Conservation (phyloP, 169 alveolate genomes). For the Plasmodium cynomolgi region DNA sequence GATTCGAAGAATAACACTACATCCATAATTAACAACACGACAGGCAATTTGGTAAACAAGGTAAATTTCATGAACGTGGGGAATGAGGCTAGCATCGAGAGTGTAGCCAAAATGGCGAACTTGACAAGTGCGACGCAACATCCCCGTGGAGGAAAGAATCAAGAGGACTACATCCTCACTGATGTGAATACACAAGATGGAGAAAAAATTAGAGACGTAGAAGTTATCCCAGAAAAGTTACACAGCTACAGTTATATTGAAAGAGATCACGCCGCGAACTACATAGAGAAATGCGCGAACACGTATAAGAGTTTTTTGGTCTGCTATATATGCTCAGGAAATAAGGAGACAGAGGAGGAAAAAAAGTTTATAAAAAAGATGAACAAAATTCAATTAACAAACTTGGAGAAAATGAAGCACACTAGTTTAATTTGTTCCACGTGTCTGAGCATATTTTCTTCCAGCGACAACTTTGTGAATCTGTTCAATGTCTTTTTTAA, state of each 20-base stretch:
- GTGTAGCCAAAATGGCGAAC: too few species aligned
- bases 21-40: constrained; percentile 30
- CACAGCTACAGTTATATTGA: background rate
- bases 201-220: background rate
- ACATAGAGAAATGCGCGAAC: background rate
- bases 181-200: background rate
- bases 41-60: constrained; percentile 20
- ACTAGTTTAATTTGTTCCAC: constrained; percentile 53
- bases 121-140: background rate
- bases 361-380: constrained; percentile 40
- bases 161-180: background rate
- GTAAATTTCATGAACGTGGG: background rate
- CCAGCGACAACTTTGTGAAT: constrained; percentile 22
- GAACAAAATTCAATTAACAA: constrained; percentile 45
- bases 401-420: constrained; percentile 47
- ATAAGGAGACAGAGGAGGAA: constrained; percentile 64
- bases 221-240: background rate
- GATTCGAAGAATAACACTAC: constrained; percentile 34
- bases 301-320: background rate
- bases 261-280: background rate
- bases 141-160: background rate
- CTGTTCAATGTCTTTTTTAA: constrained; percentile 20
- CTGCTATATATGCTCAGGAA: constrained; percentile 54
- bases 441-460: constrained; percentile 59
- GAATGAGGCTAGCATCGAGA: background rate